Evolutionary conservation across 2,329 filamentous ascomycete genomes (phyloP).

Genomic region (Graphilbum fragrans): DNA sequence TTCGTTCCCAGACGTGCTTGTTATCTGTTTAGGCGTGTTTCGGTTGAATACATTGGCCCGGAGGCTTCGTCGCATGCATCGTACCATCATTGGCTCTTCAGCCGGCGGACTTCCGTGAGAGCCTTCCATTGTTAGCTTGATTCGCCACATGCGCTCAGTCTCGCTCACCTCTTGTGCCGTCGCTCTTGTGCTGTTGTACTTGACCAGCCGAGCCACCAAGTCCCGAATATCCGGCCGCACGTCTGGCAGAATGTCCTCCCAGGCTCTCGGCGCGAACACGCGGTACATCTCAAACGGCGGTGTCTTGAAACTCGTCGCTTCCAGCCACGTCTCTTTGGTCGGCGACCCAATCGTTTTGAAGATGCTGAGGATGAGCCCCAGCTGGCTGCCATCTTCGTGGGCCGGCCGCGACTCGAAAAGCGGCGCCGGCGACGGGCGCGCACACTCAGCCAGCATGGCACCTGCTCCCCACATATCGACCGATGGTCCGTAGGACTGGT

Average conservation of each 20-base stretch:
- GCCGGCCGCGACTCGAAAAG: slow-evolving; percentile 69
- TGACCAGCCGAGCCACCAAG: slow-evolving; percentile 55
- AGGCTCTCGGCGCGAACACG: slow-evolving; percentile 53
- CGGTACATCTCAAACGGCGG: slow-evolving; percentile 89
- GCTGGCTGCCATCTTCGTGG: slow-evolving; percentile 75
- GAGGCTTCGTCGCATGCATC: no score
- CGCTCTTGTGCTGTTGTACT: slow-evolving; percentile 59
- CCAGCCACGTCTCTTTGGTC: slow-evolving; percentile 69
- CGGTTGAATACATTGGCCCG: no score
- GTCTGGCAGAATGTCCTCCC: slow-evolving; percentile 57
- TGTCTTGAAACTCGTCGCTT: slow-evolving; percentile 51
- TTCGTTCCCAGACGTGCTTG: no score
- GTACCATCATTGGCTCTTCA: not conserved
- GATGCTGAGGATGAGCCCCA: slow-evolving; percentile 82
- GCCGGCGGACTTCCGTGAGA: not conserved
- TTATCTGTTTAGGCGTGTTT: no score
- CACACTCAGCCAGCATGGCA: slow-evolving; percentile 69
- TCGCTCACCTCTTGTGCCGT: slow-evolving; percentile 52
- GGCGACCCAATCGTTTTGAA: slow-evolving; percentile 89
- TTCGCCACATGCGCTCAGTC: not conserved
- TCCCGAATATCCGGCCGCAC: slow-evolving; percentile 47
- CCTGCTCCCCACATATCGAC: slow-evolving; percentile 89
- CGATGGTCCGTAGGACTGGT: slow-evolving; percentile 55
- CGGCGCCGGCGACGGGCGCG: slow-evolving; percentile 37
- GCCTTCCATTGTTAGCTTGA: slow-evolving; percentile 1